Percentiles rank a stretch among this genome's conserved stretches.
These are phyloP conservation scores for Thielaviopsis euricoi DNA, from an alignment of 2,329 filamentous ascomycete genomes.

Conservation along the genomic window DNA sequence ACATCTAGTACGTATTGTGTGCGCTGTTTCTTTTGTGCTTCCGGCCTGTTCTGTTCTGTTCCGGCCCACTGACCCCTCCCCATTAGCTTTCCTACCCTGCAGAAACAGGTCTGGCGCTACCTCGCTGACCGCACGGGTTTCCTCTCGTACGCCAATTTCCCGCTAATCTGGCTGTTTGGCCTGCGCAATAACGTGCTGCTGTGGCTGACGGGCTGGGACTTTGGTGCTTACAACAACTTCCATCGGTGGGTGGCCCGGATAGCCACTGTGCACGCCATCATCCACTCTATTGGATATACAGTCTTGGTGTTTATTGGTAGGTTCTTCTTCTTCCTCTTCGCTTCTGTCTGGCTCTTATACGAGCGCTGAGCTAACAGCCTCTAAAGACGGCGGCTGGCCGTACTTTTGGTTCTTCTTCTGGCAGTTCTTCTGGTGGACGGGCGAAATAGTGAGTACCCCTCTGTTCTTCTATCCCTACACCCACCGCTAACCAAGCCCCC, in stretches of 20 bases:
- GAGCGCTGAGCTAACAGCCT: not conserved
- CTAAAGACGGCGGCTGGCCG: slow-evolving; percentile 22
- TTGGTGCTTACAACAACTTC: slow-evolving; percentile 48
- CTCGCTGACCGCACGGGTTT: slow-evolving; percentile 47
- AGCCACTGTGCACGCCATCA: slow-evolving; percentile 41
- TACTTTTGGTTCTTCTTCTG: slow-evolving; percentile 23
- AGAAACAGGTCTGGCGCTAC: slow-evolving; percentile 31
- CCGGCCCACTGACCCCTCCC: too few species aligned
- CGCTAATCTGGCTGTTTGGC: slow-evolving; percentile 49
- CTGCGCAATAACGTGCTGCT: slow-evolving; percentile 50
- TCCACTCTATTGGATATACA: slow-evolving; percentile 46
- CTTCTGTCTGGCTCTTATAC: too few species aligned
- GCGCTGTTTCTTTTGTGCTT: too few species aligned
- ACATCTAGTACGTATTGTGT: slow-evolving; percentile 23
- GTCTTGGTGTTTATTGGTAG: slow-evolving; percentile 25
- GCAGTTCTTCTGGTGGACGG: slow-evolving; percentile 32
- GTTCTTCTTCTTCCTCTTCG: slow-evolving; percentile 9
- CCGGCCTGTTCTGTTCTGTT: too few species aligned
- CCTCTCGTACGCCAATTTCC: slow-evolving; percentile 46
- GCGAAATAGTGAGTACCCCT: slow-evolving; percentile 25
- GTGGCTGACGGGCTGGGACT: slow-evolving; percentile 54
- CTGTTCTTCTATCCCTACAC: not conserved
- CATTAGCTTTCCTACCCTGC: slow-evolving; percentile 20
- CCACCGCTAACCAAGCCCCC: not conserved
- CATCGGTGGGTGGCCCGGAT: slow-evolving; percentile 51